Evolutionary conservation across 805 yeast genomes (phyloP).

Genomic region (Pichia gijzeniarum): DNA sequence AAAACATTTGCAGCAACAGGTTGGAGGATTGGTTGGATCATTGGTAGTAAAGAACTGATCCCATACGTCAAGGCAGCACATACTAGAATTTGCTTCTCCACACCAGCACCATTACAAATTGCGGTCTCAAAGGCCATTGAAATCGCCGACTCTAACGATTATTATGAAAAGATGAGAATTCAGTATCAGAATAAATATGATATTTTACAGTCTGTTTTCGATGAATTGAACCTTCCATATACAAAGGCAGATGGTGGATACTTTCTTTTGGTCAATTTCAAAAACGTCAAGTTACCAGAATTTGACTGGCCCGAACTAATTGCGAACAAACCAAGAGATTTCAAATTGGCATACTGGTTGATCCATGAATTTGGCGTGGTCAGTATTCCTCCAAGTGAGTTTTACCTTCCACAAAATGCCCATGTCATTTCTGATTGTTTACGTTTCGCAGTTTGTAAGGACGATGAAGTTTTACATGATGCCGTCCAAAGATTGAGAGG

Average conservation of each 20-base stretch:
- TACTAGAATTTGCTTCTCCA: conserved; percentile 86
- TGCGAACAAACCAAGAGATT: conserved; percentile 68
- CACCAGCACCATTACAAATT: conserved; percentile 89
- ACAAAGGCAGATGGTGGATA: conserved; percentile 92
- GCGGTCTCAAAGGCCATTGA: conserved; percentile 78
- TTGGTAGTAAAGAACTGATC: conserved; percentile 78
- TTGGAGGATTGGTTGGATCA: conserved; percentile 96
- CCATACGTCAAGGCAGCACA: conserved; percentile 84
- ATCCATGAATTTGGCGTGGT: conserved; percentile 91
- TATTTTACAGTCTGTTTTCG: conserved; percentile 70
- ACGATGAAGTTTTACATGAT: conserved; percentile 68
- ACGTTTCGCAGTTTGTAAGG: conserved; percentile 96
- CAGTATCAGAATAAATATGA: conserved; percentile 67
- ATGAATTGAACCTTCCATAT: conserved; percentile 82
- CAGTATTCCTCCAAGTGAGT: conserved; percentile 96
- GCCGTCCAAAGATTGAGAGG: conserved; percentile 73
- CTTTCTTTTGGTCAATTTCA: conserved; percentile 81
- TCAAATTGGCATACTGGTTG: conserved; percentile 86
- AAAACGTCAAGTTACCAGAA: conserved; percentile 72
- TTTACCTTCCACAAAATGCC: conserved; percentile 56
- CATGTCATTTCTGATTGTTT: conserved; percentile 43
- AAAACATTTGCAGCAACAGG: conserved; percentile 99
- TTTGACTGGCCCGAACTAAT: conserved; percentile 61
- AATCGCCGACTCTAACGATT: conserved; percentile 50
- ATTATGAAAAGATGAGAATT: conserved; percentile 63